phyloP scores from a whole-genome alignment of 108 stramenopile genomes.

The Stephanodiscus minutulus region DNA sequence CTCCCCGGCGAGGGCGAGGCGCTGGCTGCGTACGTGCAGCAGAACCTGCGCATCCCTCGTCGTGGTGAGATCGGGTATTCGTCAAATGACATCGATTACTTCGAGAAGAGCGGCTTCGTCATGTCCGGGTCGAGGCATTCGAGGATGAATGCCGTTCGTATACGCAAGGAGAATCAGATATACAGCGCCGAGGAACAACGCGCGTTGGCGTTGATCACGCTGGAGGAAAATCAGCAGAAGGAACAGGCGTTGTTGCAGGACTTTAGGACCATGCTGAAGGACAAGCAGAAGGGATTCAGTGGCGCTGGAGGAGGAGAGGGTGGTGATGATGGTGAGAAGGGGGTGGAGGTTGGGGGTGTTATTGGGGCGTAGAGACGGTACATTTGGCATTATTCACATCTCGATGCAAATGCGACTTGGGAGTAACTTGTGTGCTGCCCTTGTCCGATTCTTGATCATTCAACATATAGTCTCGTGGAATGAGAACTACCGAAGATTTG shows the following conservation, averaged over 20 bases:
- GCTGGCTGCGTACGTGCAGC: conserved; percentile 95
- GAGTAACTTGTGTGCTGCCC: too few relatives aligned
- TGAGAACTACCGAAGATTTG: too few relatives aligned
- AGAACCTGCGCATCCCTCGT: conserved; percentile 97
- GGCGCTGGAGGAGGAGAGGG: conserved; percentile 17
- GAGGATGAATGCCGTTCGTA: conserved; percentile 98
- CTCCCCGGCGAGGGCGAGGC: conserved; percentile 94
- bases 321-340: conserved; percentile 5
- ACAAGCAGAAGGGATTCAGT: conserved; percentile 55
- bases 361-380: not conserved
- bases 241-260: conserved; percentile 94
- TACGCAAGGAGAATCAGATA: conserved; percentile 99
- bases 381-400: too few relatives aligned
- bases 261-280: conserved; percentile 85
- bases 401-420: too few relatives aligned
- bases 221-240: conserved; percentile 98
- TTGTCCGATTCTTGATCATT: too few relatives aligned
- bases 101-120: conserved; percentile 94
- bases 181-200: conserved; percentile 97
- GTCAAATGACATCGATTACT: conserved; percentile 90
- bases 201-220: conserved; percentile 94
- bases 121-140: conserved; percentile 97
- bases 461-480: too few relatives aligned
- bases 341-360: not conserved
- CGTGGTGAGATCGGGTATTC: conserved; percentile 97